Evolutionary conservation across 345 rosid genomes (phyloP).

Genomic region (Gossypium stocksii): DNA sequence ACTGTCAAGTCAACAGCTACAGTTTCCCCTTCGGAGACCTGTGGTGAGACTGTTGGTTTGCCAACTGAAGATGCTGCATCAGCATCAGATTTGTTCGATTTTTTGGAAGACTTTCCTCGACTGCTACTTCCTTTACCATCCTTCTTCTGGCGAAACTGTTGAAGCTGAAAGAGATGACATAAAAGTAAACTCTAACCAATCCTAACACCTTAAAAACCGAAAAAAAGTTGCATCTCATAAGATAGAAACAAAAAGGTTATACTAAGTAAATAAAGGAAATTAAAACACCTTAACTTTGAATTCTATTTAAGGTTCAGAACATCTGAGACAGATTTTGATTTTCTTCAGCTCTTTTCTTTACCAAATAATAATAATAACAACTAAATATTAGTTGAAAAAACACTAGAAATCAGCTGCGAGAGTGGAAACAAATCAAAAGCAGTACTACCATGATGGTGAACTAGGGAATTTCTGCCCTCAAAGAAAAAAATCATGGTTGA

Average conservation of each 20-base stretch:
- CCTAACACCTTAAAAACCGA: neutral
- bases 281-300: neutral
- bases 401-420: neutral
- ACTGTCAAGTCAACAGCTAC: conserved; percentile 33
- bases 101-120: conserved; percentile 71
- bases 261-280: neutral
- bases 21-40: conserved; percentile 38
- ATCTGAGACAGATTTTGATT: neutral
- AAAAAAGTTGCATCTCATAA: neutral
- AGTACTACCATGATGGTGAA: neutral
- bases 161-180: conserved; percentile 55
- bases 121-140: conserved; percentile 68
- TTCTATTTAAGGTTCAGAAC: neutral
- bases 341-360: neutral
- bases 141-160: conserved; percentile 92
- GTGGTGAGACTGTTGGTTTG: conserved; percentile 19
- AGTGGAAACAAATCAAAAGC: neutral
- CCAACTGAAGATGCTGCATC: conserved; percentile 30
- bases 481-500: neutral
- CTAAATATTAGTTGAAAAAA: neutral
- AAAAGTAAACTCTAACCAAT: conserved; percentile 16
- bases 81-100: conserved; percentile 44
- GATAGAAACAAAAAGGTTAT: neutral
- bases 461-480: neutral
- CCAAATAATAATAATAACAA: too few relatives aligned